These are phyloP conservation scores for Ophiocordyceps sinensis DNA, from an alignment of 2,329 filamentous ascomycete species.

Conservation along the genomic window DNA sequence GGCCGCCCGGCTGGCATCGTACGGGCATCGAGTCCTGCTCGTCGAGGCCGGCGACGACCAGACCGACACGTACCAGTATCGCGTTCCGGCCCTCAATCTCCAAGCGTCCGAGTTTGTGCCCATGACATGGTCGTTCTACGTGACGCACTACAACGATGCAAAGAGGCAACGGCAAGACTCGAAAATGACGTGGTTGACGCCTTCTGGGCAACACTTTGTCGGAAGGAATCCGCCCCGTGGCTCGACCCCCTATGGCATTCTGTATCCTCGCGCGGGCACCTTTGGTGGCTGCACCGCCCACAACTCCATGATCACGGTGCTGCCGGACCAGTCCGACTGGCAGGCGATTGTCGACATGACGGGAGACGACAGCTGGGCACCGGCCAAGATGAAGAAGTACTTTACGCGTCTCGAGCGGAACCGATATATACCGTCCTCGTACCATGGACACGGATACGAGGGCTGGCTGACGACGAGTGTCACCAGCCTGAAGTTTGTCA, in stretches of 20 bases:
- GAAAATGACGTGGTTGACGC: constrained; percentile 42
- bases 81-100: constrained; percentile 28
- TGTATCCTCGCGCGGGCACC: constrained; percentile 31
- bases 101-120: constrained; percentile 36
- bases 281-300: constrained; percentile 41
- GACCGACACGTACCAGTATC: constrained; percentile 18
- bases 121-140: constrained; percentile 50
- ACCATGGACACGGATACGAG: constrained; percentile 36
- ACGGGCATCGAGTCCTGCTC: constrained; percentile 43
- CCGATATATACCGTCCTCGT: constrained; percentile 23
- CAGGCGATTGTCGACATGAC: constrained; percentile 41
- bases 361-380: constrained; percentile 43
- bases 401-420: constrained; percentile 41
- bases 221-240: constrained; percentile 20
- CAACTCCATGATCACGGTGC: constrained; percentile 44
- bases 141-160: constrained; percentile 44
- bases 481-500: constrained; percentile 33
- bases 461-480: constrained; percentile 41
- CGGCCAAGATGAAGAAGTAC: constrained; percentile 45
- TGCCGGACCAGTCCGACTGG: constrained; percentile 46
- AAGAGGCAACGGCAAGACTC: constrained; percentile 36
- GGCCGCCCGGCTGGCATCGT: constrained; percentile 41
- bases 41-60: constrained; percentile 49
- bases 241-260: constrained; percentile 25
- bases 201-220: constrained; percentile 34